These are phyloP conservation scores for Cucumis sativus DNA, from an alignment of 306 rosid species.

Conservation along the genomic window DNA sequence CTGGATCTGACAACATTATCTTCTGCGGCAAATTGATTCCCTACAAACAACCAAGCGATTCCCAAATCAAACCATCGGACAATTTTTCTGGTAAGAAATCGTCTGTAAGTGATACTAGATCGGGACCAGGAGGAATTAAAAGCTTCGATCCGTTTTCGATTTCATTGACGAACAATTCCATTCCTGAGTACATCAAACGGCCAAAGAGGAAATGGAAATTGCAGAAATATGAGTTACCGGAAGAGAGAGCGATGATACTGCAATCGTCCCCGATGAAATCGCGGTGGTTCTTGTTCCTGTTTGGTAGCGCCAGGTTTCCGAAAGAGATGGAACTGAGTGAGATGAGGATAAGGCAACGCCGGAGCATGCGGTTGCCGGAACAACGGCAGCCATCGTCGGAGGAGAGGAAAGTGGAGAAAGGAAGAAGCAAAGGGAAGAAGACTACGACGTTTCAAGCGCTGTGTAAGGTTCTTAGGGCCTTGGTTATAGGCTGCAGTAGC, in stretches of 20 bases:
- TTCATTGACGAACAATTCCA: neutral
- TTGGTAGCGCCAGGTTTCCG: slow-evolving; percentile 38
- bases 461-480: slow-evolving; percentile 26
- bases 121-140: neutral
- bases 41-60: slow-evolving; percentile 17
- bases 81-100: neutral
- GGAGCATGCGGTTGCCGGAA: neutral
- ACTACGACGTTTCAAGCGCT: slow-evolving; percentile 16
- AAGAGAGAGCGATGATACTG: slow-evolving; percentile 26
- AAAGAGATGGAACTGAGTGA: slow-evolving; percentile 53
- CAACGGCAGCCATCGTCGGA: neutral
- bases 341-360: slow-evolving; percentile 44
- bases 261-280: slow-evolving; percentile 31
- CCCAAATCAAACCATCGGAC: neutral
- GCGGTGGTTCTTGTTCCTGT: slow-evolving; percentile 50
- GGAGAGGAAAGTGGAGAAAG: slow-evolving; percentile 1
- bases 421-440: slow-evolving; percentile 1
- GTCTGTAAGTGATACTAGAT: neutral
- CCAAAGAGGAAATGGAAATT: neutral
- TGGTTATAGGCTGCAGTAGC: slow-evolving; percentile 21
- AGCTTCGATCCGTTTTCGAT: neutral
- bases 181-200: neutral
- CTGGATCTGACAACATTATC: slow-evolving; percentile 29
- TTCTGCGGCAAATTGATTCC: slow-evolving; percentile 82
- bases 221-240: neutral